Base-by-base conservation (phyloP, 2,329 filamentous ascomycete genomes). In the Paecilomyces dactylethromorphus region DNA sequence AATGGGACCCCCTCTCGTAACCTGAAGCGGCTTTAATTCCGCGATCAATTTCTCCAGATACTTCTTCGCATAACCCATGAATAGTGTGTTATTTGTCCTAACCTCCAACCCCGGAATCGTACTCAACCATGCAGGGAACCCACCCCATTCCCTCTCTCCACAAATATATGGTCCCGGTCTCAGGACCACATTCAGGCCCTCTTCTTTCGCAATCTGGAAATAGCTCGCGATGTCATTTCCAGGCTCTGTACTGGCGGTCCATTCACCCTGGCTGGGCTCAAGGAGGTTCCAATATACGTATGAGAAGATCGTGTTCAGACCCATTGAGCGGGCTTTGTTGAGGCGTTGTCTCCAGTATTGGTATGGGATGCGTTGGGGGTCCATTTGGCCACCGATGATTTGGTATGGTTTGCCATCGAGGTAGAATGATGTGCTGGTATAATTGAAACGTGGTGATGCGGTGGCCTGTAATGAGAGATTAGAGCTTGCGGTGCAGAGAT, bases 201-300 rank as follows among this genome's bases (percentile, higher is more conserved):
- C 72, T 54, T 81, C 77, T 54, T 81, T 75, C 1, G 79, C 79
- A 12, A 78, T 69, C 8, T 69, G 69, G 66, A 83, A 79, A 64
- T 81, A 83, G 11, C 68, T 67, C 1, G 78, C 78, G 53, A 84
- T 74, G 54, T 84, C 75, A 56, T 83, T 82, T 13, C 72, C 71
- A 3, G 54, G 54, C 5, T 66, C 71, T 7, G 3, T 67, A 26
- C 24, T 71, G 3, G 66, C 71, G 31, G 69, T 62, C 76, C 78
- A 82, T 12, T 62, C 54, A 0, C 76, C 79, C 7, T 64, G 74
- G 0, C 59, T 62, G 3, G 77, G 77, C 64, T 81, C 78, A 1
- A 82, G 66, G 3, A 79, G 62, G 63, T 82, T 78, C 81, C 81
- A 83, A 64, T 76, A 82, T 3, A 82, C 68, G 63, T 82, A 82